phyloP scores from a whole-genome alignment of 768 basidiomycete genomes.

The Sporobolomyces phaffii region DNA sequence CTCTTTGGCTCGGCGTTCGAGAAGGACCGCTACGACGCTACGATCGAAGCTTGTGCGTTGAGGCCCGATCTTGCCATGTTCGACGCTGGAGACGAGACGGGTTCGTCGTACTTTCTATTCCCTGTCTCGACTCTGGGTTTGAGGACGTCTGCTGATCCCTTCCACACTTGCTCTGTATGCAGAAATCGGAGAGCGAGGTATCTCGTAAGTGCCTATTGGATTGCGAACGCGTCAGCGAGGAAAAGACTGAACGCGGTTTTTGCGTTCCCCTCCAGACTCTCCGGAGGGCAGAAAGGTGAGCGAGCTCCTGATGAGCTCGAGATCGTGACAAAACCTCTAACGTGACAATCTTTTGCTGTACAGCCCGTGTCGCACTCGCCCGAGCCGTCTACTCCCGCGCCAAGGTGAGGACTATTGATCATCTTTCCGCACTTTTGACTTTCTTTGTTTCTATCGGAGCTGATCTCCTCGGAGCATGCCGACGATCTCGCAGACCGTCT shows the following conservation, averaged over 20 bases:
- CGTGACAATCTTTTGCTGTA: background rate
- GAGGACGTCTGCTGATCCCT: no score
- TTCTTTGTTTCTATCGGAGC: background rate
- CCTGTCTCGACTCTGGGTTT: background rate
- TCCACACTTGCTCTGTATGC: background rate
- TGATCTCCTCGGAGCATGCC: no score
- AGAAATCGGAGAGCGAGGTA: constrained; percentile 41
- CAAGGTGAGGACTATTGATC: no score
- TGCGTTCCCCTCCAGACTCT: background rate
- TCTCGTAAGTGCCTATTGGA: constrained; percentile 2
- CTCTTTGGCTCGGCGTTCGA: constrained; percentile 65
- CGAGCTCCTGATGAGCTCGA: no score
- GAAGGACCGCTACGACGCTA: constrained; percentile 59
- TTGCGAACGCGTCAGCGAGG: no score
- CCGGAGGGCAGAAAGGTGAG: constrained; percentile 38
- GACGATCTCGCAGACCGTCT: constrained; percentile 48
- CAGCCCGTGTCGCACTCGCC: constrained; percentile 57
- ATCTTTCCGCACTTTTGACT: constrained; percentile 49
- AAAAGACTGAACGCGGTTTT: no score
- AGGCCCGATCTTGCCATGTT: constrained; percentile 64
- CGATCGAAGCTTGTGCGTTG: constrained; percentile 70
- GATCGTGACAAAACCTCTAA: background rate
- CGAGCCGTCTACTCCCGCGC: constrained; percentile 86
- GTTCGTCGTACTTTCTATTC: background rate
- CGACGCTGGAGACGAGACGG: constrained; percentile 67